Evolutionary conservation across 2,329 filamentous ascomycete species (phyloP).

Genomic region (Parastagonospora avenae): DNA sequence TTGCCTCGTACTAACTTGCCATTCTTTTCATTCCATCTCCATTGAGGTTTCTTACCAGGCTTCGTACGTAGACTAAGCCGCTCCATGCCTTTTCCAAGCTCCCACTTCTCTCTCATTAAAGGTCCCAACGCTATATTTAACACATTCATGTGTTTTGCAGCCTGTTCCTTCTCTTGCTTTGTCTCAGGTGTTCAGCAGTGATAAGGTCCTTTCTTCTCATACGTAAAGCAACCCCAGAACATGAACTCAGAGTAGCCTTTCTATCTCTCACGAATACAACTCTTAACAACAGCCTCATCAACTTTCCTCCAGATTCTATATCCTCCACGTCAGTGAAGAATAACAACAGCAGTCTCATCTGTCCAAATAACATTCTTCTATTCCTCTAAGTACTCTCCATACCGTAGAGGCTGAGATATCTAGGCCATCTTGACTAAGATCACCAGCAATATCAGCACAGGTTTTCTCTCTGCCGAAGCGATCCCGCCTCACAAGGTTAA

Average conservation of each 20-base stretch:
- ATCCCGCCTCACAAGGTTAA: neutral
- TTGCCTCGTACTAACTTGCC: slow-evolving; percentile 12
- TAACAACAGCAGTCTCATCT: too few relatives aligned
- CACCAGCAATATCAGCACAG: neutral
- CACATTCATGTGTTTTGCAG: slow-evolving; percentile 3
- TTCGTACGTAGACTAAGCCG: slow-evolving; percentile 5
- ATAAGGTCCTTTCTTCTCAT: slow-evolving; percentile 4
- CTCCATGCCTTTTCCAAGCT: slow-evolving; percentile 9
- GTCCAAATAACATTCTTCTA: slow-evolving; percentile 17
- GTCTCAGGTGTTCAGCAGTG: slow-evolving; percentile 7
- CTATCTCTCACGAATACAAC: slow-evolving; percentile 13
- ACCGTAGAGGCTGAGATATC: neutral
- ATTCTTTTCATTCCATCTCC: slow-evolving; percentile 8
- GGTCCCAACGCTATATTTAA: slow-evolving; percentile 11
- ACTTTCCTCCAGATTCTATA: slow-evolving; percentile 10
- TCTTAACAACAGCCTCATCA: slow-evolving; percentile 8
- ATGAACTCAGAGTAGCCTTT: slow-evolving; percentile 9
- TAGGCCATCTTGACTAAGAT: neutral
- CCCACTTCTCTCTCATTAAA: slow-evolving; percentile 9
- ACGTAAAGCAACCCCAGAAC: neutral
- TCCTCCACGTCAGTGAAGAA: slow-evolving; percentile 1
- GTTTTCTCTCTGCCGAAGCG: neutral
- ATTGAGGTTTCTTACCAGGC: slow-evolving; percentile 6
- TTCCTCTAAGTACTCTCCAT: slow-evolving; percentile 8
- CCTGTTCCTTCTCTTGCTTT: slow-evolving; percentile 2